Base-by-base conservation (phyloP, 345 rosid species). In the Clausena lansium region DNA sequence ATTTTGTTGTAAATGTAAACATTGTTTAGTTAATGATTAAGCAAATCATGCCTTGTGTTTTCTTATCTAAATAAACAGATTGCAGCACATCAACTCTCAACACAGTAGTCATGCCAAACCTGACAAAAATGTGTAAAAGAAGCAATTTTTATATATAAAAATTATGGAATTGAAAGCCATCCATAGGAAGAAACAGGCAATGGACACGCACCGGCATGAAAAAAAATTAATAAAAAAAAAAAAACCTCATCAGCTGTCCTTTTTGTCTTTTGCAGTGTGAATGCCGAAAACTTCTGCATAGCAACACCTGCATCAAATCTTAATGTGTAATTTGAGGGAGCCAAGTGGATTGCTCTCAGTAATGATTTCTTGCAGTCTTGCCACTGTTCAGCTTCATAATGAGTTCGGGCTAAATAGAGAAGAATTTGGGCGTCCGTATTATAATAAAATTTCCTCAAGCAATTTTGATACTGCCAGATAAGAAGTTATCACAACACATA, bases 331-430 rank as follows among this genome's bases (percentile, higher is more conserved):
- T 96, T 96, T 73, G 98, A 91, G 67, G 99, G 99, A 78, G 97
- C 77, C 82, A 94, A 86, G 80, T 96, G 99, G 85, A 96, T 96
- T 75, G 97, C 98, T 87, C 97, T 91, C 74, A 92, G 81, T 58
- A 96, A 82, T 70, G 97, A 88, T 88, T 89, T 96, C 88, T 94
- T 96, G 97, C 99, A 96, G 71, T 96, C 99, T 89, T 94, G 99
- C 99, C 99, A 96, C 78, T 96, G 97, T 85, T 96, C 99, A 81
- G 99, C 99, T 90, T 96, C 99, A 86, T 94, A 94, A 86, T 94
- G 92, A 58, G 97, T 96, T 73, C 98, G 95, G 50, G 99, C 99
- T 75, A 96, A 72, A 85, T 96, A 94, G 62, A 96, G 97, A 86
- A 90, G 97, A 84, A 91, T 89, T 81, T 94, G 98, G 71, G 93